These are phyloP conservation scores for Avena atlantica DNA, from an alignment of 176 grass and related monocot genomes.

Conservation along the genomic window DNA sequence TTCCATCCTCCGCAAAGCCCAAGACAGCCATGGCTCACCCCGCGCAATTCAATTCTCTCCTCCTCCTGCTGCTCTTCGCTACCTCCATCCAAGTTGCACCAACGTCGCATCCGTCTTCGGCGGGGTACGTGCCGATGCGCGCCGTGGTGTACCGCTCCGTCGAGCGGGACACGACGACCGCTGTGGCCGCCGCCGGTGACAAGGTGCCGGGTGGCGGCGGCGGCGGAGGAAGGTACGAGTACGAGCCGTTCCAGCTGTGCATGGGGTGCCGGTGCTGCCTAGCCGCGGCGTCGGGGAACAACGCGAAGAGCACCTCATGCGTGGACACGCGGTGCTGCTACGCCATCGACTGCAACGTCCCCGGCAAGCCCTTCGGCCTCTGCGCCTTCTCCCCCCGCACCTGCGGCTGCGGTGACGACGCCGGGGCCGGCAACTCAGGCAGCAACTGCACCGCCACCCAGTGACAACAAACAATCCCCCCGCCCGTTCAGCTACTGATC, in stretches of 20 bases:
- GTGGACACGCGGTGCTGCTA: constrained; percentile 73
- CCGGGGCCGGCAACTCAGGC: constrained; percentile 18
- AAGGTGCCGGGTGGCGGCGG: not conserved
- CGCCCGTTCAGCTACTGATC: not conserved
- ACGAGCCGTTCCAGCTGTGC: constrained; percentile 80
- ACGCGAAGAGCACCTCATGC: constrained; percentile 56
- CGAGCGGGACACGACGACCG: not conserved
- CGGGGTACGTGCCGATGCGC: constrained; percentile 30
- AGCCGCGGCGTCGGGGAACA: not conserved
- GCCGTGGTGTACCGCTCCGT: constrained; percentile 35
- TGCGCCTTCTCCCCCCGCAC: constrained; percentile 71
- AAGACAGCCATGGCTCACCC: constrained; percentile 30
- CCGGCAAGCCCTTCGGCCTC: constrained; percentile 83
- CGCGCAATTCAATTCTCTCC: not conserved
- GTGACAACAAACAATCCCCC: not conserved
- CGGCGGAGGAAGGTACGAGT: constrained; percentile 30
- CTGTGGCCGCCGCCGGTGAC: not conserved
- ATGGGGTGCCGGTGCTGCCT: constrained; percentile 70
- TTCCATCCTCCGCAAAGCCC: not conserved
- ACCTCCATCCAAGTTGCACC: not conserved
- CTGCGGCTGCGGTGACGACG: constrained; percentile 60
- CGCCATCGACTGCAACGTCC: constrained; percentile 82
- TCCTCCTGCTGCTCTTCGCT: not conserved
- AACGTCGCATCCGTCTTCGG: not conserved
- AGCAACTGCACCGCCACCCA: constrained; percentile 38